phyloP scores from a whole-genome alignment of 768 basidiomycete genomes.

The Lactifluus piperatus region DNA sequence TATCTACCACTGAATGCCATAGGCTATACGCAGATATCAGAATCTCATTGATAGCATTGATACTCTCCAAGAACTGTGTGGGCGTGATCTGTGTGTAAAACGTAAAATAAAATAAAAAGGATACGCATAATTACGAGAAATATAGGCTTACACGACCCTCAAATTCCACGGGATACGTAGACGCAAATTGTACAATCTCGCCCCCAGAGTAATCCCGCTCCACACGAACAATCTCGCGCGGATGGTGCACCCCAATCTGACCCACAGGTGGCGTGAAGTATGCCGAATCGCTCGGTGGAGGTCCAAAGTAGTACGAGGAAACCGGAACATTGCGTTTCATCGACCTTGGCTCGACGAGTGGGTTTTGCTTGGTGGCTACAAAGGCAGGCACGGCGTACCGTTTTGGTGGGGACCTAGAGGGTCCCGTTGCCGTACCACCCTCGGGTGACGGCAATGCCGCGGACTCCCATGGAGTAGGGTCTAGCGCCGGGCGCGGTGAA shows the following conservation, averaged over 20 bases:
- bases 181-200: slow-evolving; percentile 83
- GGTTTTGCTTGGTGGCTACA: not conserved
- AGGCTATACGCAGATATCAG: slow-evolving; percentile 83
- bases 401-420: slow-evolving; percentile 5
- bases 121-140: too few species aligned
- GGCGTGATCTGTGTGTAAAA: slow-evolving; percentile 65
- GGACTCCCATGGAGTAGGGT: slow-evolving; percentile 63
- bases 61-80: slow-evolving; percentile 80
- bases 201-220: slow-evolving; percentile 91
- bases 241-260: slow-evolving; percentile 81
- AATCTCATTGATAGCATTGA: slow-evolving; percentile 84
- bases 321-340: slow-evolving; percentile 50
- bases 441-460: slow-evolving; percentile 38
- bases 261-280: slow-evolving; percentile 78
- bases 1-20: slow-evolving; percentile 64
- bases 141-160: slow-evolving; percentile 74
- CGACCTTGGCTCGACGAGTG: slow-evolving; percentile 2
- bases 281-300: slow-evolving; percentile 66
- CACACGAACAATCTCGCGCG: slow-evolving; percentile 84
- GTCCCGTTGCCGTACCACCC: not conserved
- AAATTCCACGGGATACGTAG: slow-evolving; percentile 84
- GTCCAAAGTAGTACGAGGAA: slow-evolving; percentile 80
- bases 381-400: slow-evolving; percentile 7
- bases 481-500: slow-evolving; percentile 41
- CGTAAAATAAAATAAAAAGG: not conserved